Base-by-base conservation (phyloP, 1,139 yeast species). In the Debaryomycetaceae sp. region DNA sequence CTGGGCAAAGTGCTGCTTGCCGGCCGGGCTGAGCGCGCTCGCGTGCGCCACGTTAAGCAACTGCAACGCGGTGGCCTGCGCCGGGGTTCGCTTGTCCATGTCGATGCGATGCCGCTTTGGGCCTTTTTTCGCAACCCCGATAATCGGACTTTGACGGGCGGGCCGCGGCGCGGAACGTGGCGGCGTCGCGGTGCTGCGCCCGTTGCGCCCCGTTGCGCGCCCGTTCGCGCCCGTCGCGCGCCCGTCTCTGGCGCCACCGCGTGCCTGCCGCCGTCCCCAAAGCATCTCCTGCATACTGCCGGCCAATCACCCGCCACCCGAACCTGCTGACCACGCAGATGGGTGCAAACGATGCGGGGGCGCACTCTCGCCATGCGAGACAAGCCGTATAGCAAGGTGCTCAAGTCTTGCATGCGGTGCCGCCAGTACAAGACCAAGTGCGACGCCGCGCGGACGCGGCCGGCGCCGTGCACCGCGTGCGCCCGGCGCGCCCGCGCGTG, bases 351-450 rank as follows among this genome's bases (percentile, higher is more conserved):
- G n/a, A n/a, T n/a, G n/a, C n/a, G n/a, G n/a, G n/a, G n/a, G n/a
- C n/a, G n/a, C n/a, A n/a, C n/a, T n/a, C n/a, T n/a, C n/a, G n/a
- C n/a, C n/a, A n/a, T n/a, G n/a, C n/a, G n/a, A n/a, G 23, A 14
- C 12, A 27, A 27, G 16, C 29, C 33, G 3, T 30, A 28, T 21
- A 18, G 10, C 14, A 56, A 51, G 35, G 45, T 57, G n/a, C 58
- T 78, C 36, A 75, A 76, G 42, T 71, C 83, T 9, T 79, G 86
- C 48, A 61, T 70, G 4, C 56, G 82, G 26, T 79, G 86, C 49
- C 63, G 85, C 27, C 72, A 71, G 44, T 81, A 77, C 43, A 79
- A 79, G 50, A 77, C 79, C 16, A 74, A 69, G 42, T 79, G 85
- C 52, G 80, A 78, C 46, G 81, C 81, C 9, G 44, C 53, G 6